Percentiles rank a stretch among this genome's conserved stretches.
These are phyloP conservation scores for Penicillium psychrosexuale DNA, from an alignment of 2,329 filamentous ascomycete species.

Conservation along the genomic window DNA sequence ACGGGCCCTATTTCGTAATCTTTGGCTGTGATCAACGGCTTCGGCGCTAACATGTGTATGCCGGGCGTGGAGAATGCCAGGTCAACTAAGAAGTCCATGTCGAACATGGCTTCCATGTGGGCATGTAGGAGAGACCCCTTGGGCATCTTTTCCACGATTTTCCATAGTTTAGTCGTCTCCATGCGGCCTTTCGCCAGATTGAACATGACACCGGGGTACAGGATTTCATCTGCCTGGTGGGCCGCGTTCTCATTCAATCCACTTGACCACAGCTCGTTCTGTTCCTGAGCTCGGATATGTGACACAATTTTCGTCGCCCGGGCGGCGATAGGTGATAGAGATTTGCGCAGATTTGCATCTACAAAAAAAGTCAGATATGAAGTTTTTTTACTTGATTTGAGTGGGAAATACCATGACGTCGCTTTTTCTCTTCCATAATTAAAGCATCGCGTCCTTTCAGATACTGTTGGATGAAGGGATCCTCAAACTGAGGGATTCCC, in stretches of 20 bases:
- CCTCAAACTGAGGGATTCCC: constrained; percentile 51
- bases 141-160: constrained; percentile 79
- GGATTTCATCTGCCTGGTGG: constrained; percentile 57
- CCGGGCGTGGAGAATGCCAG: constrained; percentile 68
- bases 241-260: constrained; percentile 68
- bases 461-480: constrained; percentile 81
- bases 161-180: constrained; percentile 80
- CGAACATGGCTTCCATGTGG: constrained; percentile 87
- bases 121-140: constrained; percentile 72
- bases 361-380: constrained; percentile 2
- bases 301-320: constrained; percentile 77
- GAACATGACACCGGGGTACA: constrained; percentile 94
- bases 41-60: constrained; percentile 65
- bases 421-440: constrained; percentile 74
- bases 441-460: constrained; percentile 70
- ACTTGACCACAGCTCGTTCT: constrained; percentile 70
- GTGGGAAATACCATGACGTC: constrained; percentile 65
- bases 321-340: constrained; percentile 73
- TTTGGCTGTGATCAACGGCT: constrained; percentile 53
- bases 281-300: constrained; percentile 74
- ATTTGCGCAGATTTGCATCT: constrained; percentile 35
- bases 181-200: constrained; percentile 79
- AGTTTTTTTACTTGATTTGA: constrained; percentile 9
- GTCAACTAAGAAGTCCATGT: constrained; percentile 75
- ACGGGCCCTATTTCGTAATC: constrained; percentile 57